Evolutionary conservation across 164 flowering plant species (phyloP).

Genomic region (Paratinospora sagittata): DNA sequence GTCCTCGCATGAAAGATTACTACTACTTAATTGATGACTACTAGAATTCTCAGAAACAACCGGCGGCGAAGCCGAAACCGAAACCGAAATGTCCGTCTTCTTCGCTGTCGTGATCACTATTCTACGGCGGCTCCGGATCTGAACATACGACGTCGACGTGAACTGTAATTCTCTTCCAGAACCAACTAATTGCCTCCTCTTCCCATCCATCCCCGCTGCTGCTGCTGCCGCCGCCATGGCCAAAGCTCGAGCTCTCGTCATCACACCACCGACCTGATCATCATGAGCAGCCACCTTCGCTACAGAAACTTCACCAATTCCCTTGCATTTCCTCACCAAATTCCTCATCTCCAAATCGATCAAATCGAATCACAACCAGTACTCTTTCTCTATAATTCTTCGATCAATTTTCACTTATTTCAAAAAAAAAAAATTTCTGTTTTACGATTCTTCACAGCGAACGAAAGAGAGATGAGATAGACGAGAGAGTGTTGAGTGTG

Average conservation of each 20-base stretch:
- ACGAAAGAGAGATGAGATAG: not conserved
- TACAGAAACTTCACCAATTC: constrained; percentile 25
- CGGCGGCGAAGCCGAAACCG: not conserved
- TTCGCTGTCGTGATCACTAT: not conserved
- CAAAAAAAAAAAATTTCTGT: too few species aligned
- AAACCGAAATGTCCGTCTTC: too few species aligned
- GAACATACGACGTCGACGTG: constrained; percentile 19
- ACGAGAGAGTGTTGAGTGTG: constrained; percentile 12
- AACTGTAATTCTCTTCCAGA: constrained; percentile 11
- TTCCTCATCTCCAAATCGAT: constrained; percentile 18
- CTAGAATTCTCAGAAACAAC: not conserved
- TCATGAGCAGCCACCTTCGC: constrained; percentile 21
- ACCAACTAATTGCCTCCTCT: constrained; percentile 18
- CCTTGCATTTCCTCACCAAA: constrained; percentile 28
- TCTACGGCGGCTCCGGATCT: constrained; percentile 1
- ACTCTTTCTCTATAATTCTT: constrained; percentile 8
- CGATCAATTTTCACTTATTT: not conserved
- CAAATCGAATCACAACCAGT: not conserved
- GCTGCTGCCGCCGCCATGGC: constrained; percentile 21
- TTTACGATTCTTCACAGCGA: too few species aligned
- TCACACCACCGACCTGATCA: constrained; percentile 13
- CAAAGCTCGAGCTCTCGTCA: constrained; percentile 27
- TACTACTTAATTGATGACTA: too few species aligned
- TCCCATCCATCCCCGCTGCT: constrained; percentile 1
- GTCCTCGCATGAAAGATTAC: not conserved